Percentiles rank a stretch among this genome's conserved stretches.
phyloP scores from a whole-genome alignment of 2,329 filamentous ascomycete species.

The Epichloe gansuensis region DNA sequence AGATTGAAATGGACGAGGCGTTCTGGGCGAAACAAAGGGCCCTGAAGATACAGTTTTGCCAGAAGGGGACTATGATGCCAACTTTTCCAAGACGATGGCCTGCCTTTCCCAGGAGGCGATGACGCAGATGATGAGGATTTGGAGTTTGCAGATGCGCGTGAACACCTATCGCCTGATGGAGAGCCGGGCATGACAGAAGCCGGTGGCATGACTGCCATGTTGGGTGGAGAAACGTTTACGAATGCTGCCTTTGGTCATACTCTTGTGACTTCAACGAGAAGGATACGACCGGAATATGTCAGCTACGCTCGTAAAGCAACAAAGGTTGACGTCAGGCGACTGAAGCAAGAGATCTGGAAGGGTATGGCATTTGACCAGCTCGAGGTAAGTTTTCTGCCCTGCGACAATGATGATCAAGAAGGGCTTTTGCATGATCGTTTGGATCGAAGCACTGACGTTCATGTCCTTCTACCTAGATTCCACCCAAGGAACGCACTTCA shows the following conservation, averaged over 20 bases:
- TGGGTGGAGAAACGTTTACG: constrained; percentile 38
- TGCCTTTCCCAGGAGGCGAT: constrained; percentile 52
- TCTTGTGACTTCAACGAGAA: constrained; percentile 51
- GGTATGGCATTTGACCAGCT: constrained; percentile 46
- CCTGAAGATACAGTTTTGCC: constrained; percentile 47
- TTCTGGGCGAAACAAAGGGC: constrained; percentile 74
- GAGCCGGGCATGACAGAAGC: constrained; percentile 33
- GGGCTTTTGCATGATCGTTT: neutral
- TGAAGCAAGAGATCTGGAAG: constrained; percentile 62
- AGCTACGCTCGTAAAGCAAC: constrained; percentile 59
- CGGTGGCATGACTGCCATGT: constrained; percentile 37
- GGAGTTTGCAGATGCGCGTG: constrained; percentile 69
- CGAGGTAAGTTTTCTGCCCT: constrained; percentile 29
- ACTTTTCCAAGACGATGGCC: constrained; percentile 90
- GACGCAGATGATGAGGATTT: constrained; percentile 54
- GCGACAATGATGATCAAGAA: neutral
- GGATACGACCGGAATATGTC: constrained; percentile 55
- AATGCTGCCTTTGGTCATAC: constrained; percentile 50
- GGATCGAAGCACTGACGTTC: neutral
- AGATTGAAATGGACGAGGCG: constrained; percentile 82
- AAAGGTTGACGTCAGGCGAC: constrained; percentile 55
- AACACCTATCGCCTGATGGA: constrained; percentile 61
- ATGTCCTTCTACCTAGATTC: constrained; percentile 7
- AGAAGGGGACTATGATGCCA: constrained; percentile 81
- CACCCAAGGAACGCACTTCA: neutral